phyloP scores from a whole-genome alignment of 2,329 filamentous ascomycete species.

The Colletotrichum brevisporum region DNA sequence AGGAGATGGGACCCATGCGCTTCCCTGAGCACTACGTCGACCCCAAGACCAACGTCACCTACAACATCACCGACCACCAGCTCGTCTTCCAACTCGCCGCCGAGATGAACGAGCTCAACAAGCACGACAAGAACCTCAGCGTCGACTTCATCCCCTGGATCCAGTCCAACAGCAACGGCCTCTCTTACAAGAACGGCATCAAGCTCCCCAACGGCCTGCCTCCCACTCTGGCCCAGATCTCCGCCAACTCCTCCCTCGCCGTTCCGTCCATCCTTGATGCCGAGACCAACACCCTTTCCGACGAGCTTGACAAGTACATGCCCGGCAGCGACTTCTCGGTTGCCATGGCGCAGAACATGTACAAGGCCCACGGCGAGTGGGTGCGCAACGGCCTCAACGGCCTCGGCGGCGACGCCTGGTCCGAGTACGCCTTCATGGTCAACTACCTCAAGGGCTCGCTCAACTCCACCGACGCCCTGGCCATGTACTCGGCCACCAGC shows the following conservation, averaged over 20 bases:
- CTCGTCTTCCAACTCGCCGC: constrained; percentile 75
- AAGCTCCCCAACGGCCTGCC: constrained; percentile 66
- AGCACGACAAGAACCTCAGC: constrained; percentile 59
- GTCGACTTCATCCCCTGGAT: constrained; percentile 76
- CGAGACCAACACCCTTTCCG: constrained; percentile 50
- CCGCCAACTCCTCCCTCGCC: constrained; percentile 58
- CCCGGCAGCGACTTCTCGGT: constrained; percentile 53
- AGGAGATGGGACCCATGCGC: constrained; percentile 77
- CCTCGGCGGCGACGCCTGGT: constrained; percentile 73
- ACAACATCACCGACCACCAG: constrained; percentile 73
- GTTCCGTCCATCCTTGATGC: constrained; percentile 50
- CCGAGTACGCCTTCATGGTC: constrained; percentile 73
- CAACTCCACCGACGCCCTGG: constrained; percentile 65
- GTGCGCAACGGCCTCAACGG: constrained; percentile 53
- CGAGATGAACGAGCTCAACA: constrained; percentile 72
- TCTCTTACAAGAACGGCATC: constrained; percentile 62
- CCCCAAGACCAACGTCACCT: constrained; percentile 67
- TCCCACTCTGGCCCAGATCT: constrained; percentile 64
- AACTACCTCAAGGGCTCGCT: constrained; percentile 68
- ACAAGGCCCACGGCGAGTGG: constrained; percentile 59
- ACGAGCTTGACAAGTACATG: constrained; percentile 54
- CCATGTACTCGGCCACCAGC: constrained; percentile 51
- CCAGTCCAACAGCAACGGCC: constrained; percentile 68
- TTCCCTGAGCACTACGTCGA: constrained; percentile 69
- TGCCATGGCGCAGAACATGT: constrained; percentile 58